Percentiles rank a stretch among this genome's conserved stretches.
phyloP scores from a whole-genome alignment of 192 early-diverging fungal genomes.

The Coemansia sp. region DNA sequence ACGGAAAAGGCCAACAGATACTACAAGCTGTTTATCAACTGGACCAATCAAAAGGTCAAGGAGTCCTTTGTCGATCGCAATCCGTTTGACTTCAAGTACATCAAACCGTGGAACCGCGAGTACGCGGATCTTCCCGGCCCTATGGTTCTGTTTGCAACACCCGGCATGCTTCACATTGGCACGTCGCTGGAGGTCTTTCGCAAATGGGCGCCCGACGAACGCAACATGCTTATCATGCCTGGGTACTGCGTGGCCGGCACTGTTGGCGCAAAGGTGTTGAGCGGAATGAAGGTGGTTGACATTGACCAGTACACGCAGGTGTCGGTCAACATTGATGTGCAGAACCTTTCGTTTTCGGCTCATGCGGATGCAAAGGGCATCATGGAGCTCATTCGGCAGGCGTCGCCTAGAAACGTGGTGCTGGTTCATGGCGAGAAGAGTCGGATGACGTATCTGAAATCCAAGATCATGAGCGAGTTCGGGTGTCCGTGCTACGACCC shows the following conservation, averaged over 20 bases:
- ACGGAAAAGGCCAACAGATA: constrained; percentile 93
- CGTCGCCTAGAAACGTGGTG: constrained; percentile 84
- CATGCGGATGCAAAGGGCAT: constrained; percentile 99
- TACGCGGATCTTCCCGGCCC: constrained; percentile 79
- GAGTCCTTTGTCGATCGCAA: constrained; percentile 89
- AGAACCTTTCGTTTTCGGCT: constrained; percentile 94
- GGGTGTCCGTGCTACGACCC: constrained; percentile 83
- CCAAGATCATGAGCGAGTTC: constrained; percentile 79
- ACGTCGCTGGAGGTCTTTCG: constrained; percentile 92
- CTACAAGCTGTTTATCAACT: constrained; percentile 96
- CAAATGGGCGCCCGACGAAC: constrained; percentile 89
- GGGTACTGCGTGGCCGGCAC: constrained; percentile 98
- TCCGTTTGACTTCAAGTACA: constrained; percentile 96
- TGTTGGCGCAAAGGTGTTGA: constrained; percentile 89
- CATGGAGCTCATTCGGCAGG: constrained; percentile 90
- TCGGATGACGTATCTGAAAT: constrained; percentile 83
- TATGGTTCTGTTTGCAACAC: constrained; percentile 95
- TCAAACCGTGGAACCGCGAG: constrained; percentile 76
- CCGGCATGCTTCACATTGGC: constrained; percentile 98
- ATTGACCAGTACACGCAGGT: constrained; percentile 75
- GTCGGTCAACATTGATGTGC: constrained; percentile 86
- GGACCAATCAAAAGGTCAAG: constrained; percentile 99
- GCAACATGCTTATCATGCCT: constrained; percentile 97
- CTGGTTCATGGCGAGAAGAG: constrained; percentile 93
- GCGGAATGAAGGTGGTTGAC: constrained; percentile 82